These are phyloP conservation scores for Russula dissimulans DNA, from an alignment of 768 basidiomycete genomes.

Conservation along the genomic window DNA sequence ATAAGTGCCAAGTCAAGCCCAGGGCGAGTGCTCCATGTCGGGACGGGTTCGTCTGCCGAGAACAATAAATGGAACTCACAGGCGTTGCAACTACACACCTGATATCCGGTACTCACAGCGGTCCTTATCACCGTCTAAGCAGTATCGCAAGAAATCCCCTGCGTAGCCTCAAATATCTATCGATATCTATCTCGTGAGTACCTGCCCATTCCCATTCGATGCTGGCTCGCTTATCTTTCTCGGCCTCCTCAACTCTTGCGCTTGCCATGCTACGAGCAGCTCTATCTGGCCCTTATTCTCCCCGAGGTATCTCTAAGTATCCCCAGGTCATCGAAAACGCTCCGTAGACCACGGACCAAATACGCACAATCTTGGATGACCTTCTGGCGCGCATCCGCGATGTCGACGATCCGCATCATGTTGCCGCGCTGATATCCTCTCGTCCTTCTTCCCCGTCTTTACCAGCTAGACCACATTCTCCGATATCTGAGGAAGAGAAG, in stretches of 20 bases:
- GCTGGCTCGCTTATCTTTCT: constrained; percentile 30
- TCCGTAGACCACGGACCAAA: constrained; percentile 58
- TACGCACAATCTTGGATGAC: constrained; percentile 58
- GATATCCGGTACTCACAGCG: too few relatives aligned
- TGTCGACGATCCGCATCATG: constrained; percentile 21
- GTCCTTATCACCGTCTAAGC: too few relatives aligned
- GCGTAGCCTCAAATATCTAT: too few relatives aligned
- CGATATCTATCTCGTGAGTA: too few relatives aligned
- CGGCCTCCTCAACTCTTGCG: constrained; percentile 55
- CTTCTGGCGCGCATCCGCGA: constrained; percentile 30
- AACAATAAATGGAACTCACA: too few relatives aligned
- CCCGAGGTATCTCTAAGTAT: constrained; percentile 32
- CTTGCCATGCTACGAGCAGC: constrained; percentile 51
- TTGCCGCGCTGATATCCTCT: constrained; percentile 45
- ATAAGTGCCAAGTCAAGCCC: not conserved
- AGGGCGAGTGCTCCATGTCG: too few relatives aligned
- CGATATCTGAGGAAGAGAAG: constrained; percentile 47
- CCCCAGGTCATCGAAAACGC: constrained; percentile 60
- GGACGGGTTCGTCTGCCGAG: too few relatives aligned
- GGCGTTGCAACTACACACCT: too few relatives aligned
- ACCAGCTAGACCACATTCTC: constrained; percentile 31
- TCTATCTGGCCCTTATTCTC: constrained; percentile 53
- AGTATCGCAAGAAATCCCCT: too few relatives aligned
- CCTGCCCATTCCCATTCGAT: too few relatives aligned
- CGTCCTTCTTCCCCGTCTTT: constrained; percentile 41